A percentile compares a stretch with the other conserved stretches of the same genome.
phyloP scores from a whole-genome alignment of 1,139 yeast species.

The Lodderomyces metapsilosis region DNA sequence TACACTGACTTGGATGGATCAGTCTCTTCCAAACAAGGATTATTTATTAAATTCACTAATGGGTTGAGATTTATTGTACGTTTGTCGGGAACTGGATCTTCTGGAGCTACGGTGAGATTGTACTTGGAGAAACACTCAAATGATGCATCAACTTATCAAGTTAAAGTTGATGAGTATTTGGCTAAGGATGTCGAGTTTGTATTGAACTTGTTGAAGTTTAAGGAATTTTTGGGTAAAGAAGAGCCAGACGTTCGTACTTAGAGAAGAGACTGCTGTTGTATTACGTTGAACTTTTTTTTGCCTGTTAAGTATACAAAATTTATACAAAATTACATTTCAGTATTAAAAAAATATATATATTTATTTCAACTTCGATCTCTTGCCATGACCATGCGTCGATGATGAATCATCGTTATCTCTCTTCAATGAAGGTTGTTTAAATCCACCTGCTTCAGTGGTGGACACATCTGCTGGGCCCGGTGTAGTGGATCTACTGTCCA shows the following conservation, averaged over 20 bases:
- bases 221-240: slow-evolving; percentile 74
- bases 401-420: slow-evolving; percentile 16
- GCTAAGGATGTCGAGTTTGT: slow-evolving; percentile 61
- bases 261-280: background rate
- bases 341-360: background rate
- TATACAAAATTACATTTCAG: background rate
- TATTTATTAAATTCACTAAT: slow-evolving; percentile 74
- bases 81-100: slow-evolving; percentile 95
- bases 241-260: slow-evolving; percentile 89
- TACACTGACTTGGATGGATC: slow-evolving; percentile 96
- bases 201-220: slow-evolving; percentile 65
- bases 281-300: background rate
- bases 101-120: slow-evolving; percentile 95
- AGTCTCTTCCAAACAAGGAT: slow-evolving; percentile 88
- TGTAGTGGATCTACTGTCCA: background rate
- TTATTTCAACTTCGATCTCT: slow-evolving; percentile 6
- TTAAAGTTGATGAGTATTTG: slow-evolving; percentile 70
- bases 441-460: slow-evolving; percentile 1
- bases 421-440: slow-evolving; percentile 21
- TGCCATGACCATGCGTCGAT: background rate
- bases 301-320: background rate
- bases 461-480: background rate
- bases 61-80: slow-evolving; percentile 90
- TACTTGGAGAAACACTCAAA: slow-evolving; percentile 82
- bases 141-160: slow-evolving; percentile 51